A percentile compares a stretch with the other conserved stretches of the same genome.
These are phyloP conservation scores for Naegleria lovaniensis DNA, from an alignment of 208 protist genomes.

Conservation along the genomic window DNA sequence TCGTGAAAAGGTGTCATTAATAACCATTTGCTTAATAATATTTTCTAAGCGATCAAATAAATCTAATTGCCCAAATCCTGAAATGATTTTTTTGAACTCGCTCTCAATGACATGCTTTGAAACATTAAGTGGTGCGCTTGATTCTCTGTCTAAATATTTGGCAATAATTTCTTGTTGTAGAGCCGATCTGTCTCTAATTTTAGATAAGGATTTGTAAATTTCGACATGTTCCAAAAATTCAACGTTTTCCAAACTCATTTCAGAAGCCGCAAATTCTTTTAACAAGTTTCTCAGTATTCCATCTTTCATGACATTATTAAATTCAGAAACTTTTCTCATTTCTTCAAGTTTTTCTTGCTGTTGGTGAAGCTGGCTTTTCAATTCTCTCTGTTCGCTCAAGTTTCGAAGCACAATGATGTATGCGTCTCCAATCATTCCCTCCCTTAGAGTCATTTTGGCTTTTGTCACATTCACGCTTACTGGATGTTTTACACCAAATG, in stretches of 20 bases:
- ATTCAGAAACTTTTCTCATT: conserved; percentile 1
- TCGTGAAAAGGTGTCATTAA: background rate
- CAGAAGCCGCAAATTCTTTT: background rate
- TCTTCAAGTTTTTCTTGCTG: background rate
- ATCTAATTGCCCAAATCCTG: background rate
- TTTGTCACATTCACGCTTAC: background rate
- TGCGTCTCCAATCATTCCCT: background rate
- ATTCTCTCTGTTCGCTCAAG: background rate
- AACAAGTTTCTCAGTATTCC: background rate
- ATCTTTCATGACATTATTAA: background rate
- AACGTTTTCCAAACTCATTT: background rate
- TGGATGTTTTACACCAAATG: background rate
- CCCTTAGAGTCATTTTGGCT: background rate
- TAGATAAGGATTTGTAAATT: background rate
- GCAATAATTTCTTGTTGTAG: background rate
- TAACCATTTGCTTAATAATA: background rate
- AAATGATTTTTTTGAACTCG: background rate
- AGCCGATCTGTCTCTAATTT: background rate
- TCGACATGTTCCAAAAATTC: background rate
- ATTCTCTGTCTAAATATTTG: background rate
- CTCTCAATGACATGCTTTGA: background rate
- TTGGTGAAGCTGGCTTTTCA: background rate
- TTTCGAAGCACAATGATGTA: background rate
- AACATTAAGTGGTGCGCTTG: background rate
- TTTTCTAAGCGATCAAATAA: background rate